These are phyloP conservation scores for Nakazawaea sp. DNA, from an alignment of 805 yeast species.

Conservation along the genomic window DNA sequence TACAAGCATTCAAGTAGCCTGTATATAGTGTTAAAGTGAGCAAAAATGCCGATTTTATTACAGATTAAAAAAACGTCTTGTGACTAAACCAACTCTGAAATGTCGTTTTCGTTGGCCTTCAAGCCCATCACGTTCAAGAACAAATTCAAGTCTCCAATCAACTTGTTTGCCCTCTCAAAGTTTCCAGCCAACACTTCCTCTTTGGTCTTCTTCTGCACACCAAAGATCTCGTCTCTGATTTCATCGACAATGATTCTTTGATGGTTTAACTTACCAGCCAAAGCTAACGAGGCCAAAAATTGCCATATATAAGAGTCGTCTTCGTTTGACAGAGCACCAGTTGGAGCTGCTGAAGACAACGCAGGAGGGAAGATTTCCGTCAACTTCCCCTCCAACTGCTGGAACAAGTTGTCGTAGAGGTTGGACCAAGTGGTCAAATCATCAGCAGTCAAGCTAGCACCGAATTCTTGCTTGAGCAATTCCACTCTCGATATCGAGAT, in stretches of 20 bases:
- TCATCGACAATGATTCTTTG: constrained; percentile 93
- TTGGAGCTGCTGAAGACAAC: constrained; percentile 19
- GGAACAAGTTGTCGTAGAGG: constrained; percentile 77
- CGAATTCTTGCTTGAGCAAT: constrained; percentile 77
- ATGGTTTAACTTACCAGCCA: constrained; percentile 85
- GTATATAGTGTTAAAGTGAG: neutral
- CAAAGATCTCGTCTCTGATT: constrained; percentile 88
- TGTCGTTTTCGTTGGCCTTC: constrained; percentile 85
- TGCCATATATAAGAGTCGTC: constrained; percentile 94
- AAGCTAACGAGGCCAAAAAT: constrained; percentile 86
- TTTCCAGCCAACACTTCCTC: constrained; percentile 23
- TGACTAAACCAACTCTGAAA: constrained; percentile 54
- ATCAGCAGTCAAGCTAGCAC: constrained; percentile 37
- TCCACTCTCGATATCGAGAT: constrained; percentile 91
- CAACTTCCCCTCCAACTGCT: constrained; percentile 70
- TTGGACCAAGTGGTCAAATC: constrained; percentile 67
- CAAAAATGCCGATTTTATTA: too few species aligned
- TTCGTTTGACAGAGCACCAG: constrained; percentile 16
- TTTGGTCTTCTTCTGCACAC: constrained; percentile 75
- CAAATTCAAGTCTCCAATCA: constrained; percentile 73
- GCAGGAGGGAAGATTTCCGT: constrained; percentile 77
- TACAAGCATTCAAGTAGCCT: constrained; percentile 51
- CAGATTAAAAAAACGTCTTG: neutral
- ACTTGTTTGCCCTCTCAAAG: constrained; percentile 45
- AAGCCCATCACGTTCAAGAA: constrained; percentile 95